Evolutionary conservation across 805 yeast species (phyloP).

Genomic region (Saturnispora halmiae): DNA sequence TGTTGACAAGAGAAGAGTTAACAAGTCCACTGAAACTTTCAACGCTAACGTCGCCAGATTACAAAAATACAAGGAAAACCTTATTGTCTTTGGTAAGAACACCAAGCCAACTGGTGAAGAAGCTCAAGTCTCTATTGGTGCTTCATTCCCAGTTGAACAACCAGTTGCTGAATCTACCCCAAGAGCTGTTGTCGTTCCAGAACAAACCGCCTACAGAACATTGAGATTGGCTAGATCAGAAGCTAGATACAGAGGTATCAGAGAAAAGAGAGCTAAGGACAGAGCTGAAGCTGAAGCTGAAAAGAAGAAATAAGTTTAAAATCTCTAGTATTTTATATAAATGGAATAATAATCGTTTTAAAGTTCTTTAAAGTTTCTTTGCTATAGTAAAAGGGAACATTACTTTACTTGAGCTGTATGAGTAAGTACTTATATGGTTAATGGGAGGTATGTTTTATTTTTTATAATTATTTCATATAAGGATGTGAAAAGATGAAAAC

Average conservation of each 20-base stretch:
- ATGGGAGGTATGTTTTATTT: too few species aligned
- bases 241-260: conserved; percentile 89
- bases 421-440: too few species aligned
- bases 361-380: conserved; percentile 3
- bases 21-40: conserved; percentile 93
- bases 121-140: conserved; percentile 56
- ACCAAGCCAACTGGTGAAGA: conserved; percentile 63
- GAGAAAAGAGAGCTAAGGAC: conserved; percentile 96
- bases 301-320: conserved; percentile 76
- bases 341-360: conserved; percentile 6
- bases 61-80: conserved; percentile 90
- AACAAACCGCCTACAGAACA: conserved; percentile 78
- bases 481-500: too few species aligned
- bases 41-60: conserved; percentile 94
- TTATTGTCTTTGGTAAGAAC: conserved; percentile 90
- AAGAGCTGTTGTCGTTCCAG: conserved; percentile 79
- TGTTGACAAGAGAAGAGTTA: conserved; percentile 99
- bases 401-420: too few species aligned
- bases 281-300: conserved; percentile 99
- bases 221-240: conserved; percentile 92
- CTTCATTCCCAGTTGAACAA: conserved; percentile 89
- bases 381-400: too few species aligned
- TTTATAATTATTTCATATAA: too few species aligned
- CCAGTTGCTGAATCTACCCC: conserved; percentile 62
- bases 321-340: conserved; percentile 5